These are phyloP conservation scores for Komagataella phaffii DNA, from an alignment of 805 yeast species.

Conservation along the genomic window DNA sequence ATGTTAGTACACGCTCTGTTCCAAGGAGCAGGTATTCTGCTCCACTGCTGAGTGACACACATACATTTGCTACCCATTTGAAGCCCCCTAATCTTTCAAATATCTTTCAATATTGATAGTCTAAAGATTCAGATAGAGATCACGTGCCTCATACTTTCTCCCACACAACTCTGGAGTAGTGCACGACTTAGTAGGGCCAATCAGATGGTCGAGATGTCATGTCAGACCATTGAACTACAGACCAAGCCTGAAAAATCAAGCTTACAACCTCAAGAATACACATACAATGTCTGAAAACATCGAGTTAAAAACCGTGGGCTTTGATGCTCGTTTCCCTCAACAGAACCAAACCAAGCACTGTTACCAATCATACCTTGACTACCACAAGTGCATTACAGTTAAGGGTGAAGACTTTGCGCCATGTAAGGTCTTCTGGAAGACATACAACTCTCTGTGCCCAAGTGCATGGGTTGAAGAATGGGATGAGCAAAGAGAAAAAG, in stretches of 20 bases:
- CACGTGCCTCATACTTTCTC: not conserved
- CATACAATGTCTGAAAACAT: constrained; percentile 21
- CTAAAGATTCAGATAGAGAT: not conserved
- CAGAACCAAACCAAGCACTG: constrained; percentile 97
- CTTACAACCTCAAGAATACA: not conserved
- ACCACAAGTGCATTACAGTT: constrained; percentile 91
- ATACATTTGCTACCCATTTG: not conserved
- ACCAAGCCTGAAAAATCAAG: not conserved
- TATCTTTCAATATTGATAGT: not conserved
- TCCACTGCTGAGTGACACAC: not conserved
- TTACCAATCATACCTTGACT: constrained; percentile 95
- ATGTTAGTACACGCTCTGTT: not conserved
- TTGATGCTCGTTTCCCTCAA: constrained; percentile 93
- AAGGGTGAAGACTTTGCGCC: constrained; percentile 99
- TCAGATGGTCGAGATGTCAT: not conserved
- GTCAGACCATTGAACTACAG: not conserved
- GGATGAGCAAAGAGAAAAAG: constrained; percentile 64
- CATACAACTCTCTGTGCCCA: constrained; percentile 81
- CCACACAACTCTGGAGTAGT: not conserved
- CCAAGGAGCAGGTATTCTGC: not conserved
- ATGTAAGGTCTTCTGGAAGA: constrained; percentile 87
- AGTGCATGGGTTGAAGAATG: constrained; percentile 75
- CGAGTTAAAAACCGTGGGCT: constrained; percentile 52
- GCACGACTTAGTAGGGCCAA: not conserved
- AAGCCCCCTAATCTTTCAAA: not conserved